Conservation (phyloP, 768 basidiomycete genomes). For the Boletus bicolor region DNA sequence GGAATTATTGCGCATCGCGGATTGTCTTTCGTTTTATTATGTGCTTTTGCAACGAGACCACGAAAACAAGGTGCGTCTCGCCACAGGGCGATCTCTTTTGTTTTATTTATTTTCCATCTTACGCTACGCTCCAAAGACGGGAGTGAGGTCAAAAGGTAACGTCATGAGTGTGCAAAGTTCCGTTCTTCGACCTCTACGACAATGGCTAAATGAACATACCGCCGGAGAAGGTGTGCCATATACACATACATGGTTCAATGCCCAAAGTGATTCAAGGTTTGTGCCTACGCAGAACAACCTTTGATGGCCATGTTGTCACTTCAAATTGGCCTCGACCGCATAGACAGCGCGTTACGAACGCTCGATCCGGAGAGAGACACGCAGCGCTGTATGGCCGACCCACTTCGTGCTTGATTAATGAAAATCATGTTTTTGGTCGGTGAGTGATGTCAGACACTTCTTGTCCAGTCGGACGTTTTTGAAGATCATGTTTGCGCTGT, state of each 20-base stretch:
- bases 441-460: not conserved
- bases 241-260: not conserved
- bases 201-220: conserved; percentile 36
- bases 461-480: not conserved
- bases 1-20: conserved; percentile 61
- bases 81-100: not conserved
- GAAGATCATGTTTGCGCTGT: not conserved
- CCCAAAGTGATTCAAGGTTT: not conserved
- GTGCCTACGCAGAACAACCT: conserved; percentile 23
- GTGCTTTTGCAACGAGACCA: conserved; percentile 57
- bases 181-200: conserved; percentile 45
- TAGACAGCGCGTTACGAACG: conserved; percentile 38
- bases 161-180: conserved; percentile 42
- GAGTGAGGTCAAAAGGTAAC: conserved; percentile 44
- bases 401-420: conserved; percentile 10
- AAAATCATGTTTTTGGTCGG: not conserved
- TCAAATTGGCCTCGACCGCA: conserved; percentile 47
- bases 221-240: conserved; percentile 27
- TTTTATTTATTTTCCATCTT: not conserved
- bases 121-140: conserved; percentile 40
- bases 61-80: conserved; percentile 47
- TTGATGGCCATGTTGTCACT: conserved; percentile 37
- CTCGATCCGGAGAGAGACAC: conserved; percentile 5
- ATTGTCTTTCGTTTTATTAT: conserved; percentile 68
- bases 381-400: not conserved